Percentiles rank a stretch among this genome's conserved stretches.
Conservation (phyloP, 1,284 basidiomycete species). For the Grifola frondosa region DNA sequence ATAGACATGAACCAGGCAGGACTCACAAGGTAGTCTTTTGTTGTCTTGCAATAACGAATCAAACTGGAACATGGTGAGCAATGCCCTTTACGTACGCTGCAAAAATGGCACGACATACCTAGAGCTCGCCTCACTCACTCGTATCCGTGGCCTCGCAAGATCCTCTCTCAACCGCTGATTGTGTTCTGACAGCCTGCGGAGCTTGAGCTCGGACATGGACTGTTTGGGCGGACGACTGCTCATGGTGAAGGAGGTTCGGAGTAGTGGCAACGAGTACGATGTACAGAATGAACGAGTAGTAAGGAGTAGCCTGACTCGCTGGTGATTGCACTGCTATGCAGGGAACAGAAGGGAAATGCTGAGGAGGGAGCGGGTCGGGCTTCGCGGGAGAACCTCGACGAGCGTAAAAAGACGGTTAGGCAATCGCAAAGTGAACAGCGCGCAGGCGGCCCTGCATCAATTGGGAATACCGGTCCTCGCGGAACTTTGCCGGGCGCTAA, state of each 20-base stretch:
- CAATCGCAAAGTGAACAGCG: too few relatives aligned
- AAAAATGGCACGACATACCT: conserved; percentile 43
- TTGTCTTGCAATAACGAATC: conserved; percentile 54
- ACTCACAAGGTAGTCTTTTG: conserved; percentile 27
- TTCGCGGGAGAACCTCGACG: conserved; percentile 5
- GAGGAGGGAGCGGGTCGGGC: conserved; percentile 8
- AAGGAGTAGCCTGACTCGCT: too few relatives aligned
- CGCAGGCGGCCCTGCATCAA: too few relatives aligned
- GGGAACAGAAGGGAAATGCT: conserved; percentile 4
- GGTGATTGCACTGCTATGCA: too few relatives aligned
- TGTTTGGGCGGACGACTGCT: conserved; percentile 45
- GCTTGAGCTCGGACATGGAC: conserved; percentile 83
- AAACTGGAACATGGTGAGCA: conserved; percentile 44
- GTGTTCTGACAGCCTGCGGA: conserved; percentile 77
- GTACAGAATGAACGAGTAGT: neutral
- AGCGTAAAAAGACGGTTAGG: neutral
- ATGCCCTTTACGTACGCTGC: neutral
- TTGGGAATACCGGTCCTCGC: too few relatives aligned
- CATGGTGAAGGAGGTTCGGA: conserved; percentile 24
- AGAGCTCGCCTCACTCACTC: conserved; percentile 75
- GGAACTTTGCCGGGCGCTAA: too few relatives aligned
- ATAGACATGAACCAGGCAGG: neutral
- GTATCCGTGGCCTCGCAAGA: conserved; percentile 68
- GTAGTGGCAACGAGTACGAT: conserved; percentile 3
- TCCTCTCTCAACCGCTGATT: conserved; percentile 77